Evolutionary conservation across 495 filamentous ascomycete genomes (phyloP).

Genomic region (Entonaema liquescens): DNA sequence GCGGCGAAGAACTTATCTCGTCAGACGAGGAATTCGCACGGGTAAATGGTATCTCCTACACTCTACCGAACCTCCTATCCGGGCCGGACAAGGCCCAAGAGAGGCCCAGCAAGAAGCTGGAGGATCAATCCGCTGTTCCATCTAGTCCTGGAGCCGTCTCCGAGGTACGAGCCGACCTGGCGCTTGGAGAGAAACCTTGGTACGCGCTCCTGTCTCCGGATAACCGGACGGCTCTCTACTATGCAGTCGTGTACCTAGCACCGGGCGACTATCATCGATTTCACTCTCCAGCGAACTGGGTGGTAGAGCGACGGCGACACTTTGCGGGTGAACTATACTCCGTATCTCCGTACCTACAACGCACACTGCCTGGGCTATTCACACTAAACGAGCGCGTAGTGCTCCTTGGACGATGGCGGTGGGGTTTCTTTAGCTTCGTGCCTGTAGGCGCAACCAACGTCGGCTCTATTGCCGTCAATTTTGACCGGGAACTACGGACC

Average conservation of each 20-base stretch:
- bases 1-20: conserved; percentile 71
- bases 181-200: conserved; percentile 78
- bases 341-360: conserved; percentile 93
- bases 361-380: conserved; percentile 90
- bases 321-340: conserved; percentile 96
- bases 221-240: conserved; percentile 78
- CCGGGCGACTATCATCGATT: conserved; percentile 99
- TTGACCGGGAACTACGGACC: conserved; percentile 92
- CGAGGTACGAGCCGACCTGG: conserved; percentile 85
- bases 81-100: conserved; percentile 53
- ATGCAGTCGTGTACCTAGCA: conserved; percentile 96
- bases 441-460: conserved; percentile 99
- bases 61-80: conserved; percentile 88
- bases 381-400: conserved; percentile 97
- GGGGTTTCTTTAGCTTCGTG: conserved; percentile 96
- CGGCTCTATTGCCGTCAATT: conserved; percentile 96
- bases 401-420: conserved; percentile 91
- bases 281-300: conserved; percentile 94
- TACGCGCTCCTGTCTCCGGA: conserved; percentile 70
- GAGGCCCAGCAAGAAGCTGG: conserved; percentile 54
- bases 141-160: conserved; percentile 75
- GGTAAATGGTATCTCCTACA: conserved; percentile 98
- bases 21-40: conserved; percentile 90
- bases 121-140: conserved; percentile 59
- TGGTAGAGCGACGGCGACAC: conserved; percentile 88